Conservation (phyloP, 2,329 filamentous ascomycete species). For the Parascedosporium putredinis region DNA sequence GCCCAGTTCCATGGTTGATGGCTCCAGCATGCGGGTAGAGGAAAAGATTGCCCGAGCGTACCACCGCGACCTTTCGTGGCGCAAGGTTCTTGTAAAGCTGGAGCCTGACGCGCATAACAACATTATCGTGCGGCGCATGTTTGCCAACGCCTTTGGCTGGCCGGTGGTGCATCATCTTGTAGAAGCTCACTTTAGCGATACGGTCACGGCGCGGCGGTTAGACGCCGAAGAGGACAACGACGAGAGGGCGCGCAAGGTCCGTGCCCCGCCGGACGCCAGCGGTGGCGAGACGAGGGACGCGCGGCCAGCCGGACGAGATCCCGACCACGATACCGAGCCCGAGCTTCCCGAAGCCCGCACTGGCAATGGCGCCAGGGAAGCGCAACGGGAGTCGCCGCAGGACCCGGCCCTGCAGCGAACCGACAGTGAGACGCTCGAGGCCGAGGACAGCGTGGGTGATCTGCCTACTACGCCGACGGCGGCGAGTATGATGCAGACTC, state of each 20-base stretch:
- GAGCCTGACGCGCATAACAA: conserved; percentile 99
- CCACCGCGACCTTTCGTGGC: conserved; percentile 84
- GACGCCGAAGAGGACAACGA: conserved; percentile 56
- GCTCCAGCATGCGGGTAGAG: conserved; percentile 74
- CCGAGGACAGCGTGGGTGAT: background rate
- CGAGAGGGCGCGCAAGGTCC: conserved; percentile 49
- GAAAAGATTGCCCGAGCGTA: conserved; percentile 97
- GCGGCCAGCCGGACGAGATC: conserved; percentile 50
- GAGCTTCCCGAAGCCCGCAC: too few species aligned
- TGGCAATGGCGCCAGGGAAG: too few species aligned
- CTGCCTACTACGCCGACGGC: background rate
- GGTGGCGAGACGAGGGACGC: conserved; percentile 17
- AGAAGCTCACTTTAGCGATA: conserved; percentile 83
- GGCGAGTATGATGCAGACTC: background rate
- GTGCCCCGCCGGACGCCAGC: conserved; percentile 30
- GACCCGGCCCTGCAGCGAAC: conserved; percentile 35
- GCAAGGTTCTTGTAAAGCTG: conserved; percentile 88
- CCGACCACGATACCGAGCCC: too few species aligned
- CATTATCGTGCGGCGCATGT: conserved; percentile 91
- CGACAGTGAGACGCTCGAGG: conserved; percentile 15
- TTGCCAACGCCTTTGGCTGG: conserved; percentile 96
- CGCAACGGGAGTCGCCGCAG: too few species aligned
- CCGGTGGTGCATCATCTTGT: conserved; percentile 91
- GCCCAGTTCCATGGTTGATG: conserved; percentile 38
- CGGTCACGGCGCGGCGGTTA: conserved; percentile 47